These are phyloP conservation scores for Eutrema heterophyllum DNA, from an alignment of 345 rosid genomes.

Conservation along the genomic window DNA sequence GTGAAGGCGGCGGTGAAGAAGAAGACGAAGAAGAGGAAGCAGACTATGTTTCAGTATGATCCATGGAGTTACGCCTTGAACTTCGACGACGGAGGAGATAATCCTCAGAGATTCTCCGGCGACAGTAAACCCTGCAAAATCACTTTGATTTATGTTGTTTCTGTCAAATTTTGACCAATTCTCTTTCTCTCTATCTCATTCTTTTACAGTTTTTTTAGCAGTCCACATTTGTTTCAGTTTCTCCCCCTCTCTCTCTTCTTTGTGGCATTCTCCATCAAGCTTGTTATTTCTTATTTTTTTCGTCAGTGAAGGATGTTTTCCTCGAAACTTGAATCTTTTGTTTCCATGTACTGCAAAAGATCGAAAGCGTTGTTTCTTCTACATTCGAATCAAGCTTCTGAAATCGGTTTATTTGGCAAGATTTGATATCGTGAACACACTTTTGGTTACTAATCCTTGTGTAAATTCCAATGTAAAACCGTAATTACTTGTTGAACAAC, in stretches of 20 bases:
- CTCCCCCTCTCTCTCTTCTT: not conserved
- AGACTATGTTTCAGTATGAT: slow-evolving; percentile 74
- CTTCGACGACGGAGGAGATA: slow-evolving; percentile 60
- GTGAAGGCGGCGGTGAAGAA: slow-evolving; percentile 21
- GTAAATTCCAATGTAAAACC: not conserved
- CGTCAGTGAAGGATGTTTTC: not conserved
- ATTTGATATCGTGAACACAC: not conserved
- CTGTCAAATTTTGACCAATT: slow-evolving; percentile 32
- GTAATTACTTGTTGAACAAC: slow-evolving; percentile 10
- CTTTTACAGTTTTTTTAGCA: slow-evolving; percentile 11
- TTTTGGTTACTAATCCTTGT: not conserved
- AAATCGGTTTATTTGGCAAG: not conserved
- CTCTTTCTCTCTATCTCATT: not conserved
- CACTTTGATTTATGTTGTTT: slow-evolving; percentile 42
- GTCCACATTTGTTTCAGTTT: slow-evolving; percentile 6
- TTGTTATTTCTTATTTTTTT: not conserved
- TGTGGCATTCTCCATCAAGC: slow-evolving; percentile 2
- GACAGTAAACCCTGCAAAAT: slow-evolving; percentile 21
- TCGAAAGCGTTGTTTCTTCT: not conserved
- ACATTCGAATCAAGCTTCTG: not conserved
- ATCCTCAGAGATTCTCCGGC: slow-evolving; percentile 8
- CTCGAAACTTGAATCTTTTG: not conserved
- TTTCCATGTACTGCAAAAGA: slow-evolving; percentile 3
- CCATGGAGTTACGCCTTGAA: slow-evolving; percentile 83
- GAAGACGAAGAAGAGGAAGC: slow-evolving; percentile 22